Base-by-base conservation (phyloP, 306 rosid species). In the Cucumis cinereus region DNA sequence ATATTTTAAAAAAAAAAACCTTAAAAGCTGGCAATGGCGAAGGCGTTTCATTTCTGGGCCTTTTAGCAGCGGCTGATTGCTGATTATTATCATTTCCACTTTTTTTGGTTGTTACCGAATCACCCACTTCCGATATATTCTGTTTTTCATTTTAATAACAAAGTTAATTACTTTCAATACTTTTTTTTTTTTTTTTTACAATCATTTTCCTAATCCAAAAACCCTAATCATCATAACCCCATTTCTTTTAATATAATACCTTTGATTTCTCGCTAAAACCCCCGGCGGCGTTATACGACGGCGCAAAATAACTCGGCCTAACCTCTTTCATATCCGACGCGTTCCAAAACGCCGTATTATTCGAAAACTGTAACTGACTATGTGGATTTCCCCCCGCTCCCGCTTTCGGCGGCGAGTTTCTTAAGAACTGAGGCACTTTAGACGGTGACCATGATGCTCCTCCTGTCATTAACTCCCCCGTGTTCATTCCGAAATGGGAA, bases 1-100 rank as follows among this genome's bases (percentile, higher is more conserved):
- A n/a, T n/a, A n/a, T n/a, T n/a, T n/a, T n/a, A n/a, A 0, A 50
- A 50, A 5, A 0, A 5, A 49, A 49, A 15, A 50, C 55, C 98
- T 95, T 95, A 82, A 92, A 95, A 87, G 96, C 99, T 87, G 99
- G 99, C 90, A 95, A 83, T 81, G 98, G 79, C 11, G 99, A 85
- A 59, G 95, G 86, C 30, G 86, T 85, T 89, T 95, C 98, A 88
- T 85, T 92, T 62, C 97, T 84, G 50, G 92, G 83, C 89, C 99
- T 92, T 90, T 95, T 95, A 1, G 26, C 71, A 30, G 91, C 77
- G 79, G 90, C 78, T 58, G 84, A 73, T 83, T 89, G 74, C 20
- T 64, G 71, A 64, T 64, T 64, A 1, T 49, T 30, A 67, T 67
- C 96, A 73, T 78, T 86, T 66, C 87, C 96, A 86, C 92, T 92